Base-by-base conservation (phyloP, 257 asterid species). In the Nicotiana benthamiana region DNA sequence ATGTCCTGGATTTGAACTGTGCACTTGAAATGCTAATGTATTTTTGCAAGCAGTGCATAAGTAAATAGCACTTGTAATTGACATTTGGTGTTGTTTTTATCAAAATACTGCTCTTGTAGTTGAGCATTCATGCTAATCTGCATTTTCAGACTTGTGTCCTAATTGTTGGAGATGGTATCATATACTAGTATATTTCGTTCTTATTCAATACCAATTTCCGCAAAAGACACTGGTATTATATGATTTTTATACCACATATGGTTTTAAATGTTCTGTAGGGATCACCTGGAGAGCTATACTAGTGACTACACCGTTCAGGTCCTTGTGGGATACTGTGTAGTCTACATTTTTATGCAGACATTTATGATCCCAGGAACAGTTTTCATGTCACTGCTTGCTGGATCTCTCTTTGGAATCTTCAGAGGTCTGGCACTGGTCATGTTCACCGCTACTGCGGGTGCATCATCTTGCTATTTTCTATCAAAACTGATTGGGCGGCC, bases 351-450 rank as follows among this genome's bases (percentile, higher is more conserved):
- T 84, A 95, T 95, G 99, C 99, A 95, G 97, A 95, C 99, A 24
- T 95, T 93, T 84, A 95, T 95, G 99, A 95, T 95, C 77, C 99
- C 99, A 0, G 98, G 99, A 74, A 95, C 99, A 28, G 94, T 93
- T 76, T 93, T 93, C 74, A 95, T 95, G 99, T 93, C 99, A 43
- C 89, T 95, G 82, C 97, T 93, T 32, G 99, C 99, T 65, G 99
- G 99, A 76, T 86, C 98, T 34, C 95, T 95, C 57, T 93, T 95
- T 40, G 99, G 99, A 79, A 93, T 93, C 77, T 83, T 87, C 86
- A 95, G 87, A 86, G 99, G 99, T 59, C 94, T 95, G 34, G 92
- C 97, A 80, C 94, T 95, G 30, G 99, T 93, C 28, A 97, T 95
- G 67, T 95, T 91, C 86, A 86, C 94, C 26, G 99, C 99, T 66